These are phyloP conservation scores for Chlorociboria aeruginascens DNA, from an alignment of 495 filamentous ascomycete species.

Conservation along the genomic window DNA sequence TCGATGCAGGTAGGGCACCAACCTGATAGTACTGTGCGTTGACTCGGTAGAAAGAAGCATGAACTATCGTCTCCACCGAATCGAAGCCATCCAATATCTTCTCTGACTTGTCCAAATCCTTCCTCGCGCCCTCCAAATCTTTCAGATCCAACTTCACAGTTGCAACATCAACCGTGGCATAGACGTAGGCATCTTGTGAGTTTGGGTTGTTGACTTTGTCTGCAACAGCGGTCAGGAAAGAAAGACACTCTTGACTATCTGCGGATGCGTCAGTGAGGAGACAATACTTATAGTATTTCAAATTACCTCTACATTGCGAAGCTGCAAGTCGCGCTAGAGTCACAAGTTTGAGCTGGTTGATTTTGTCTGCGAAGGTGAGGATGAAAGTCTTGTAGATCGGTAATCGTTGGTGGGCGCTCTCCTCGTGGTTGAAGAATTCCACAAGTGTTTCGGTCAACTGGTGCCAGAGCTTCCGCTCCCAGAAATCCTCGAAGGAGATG, in stretches of 20 bases:
- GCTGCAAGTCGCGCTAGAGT: slow-evolving; percentile 76
- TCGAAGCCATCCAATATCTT: slow-evolving; percentile 83
- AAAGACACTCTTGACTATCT: slow-evolving; percentile 83
- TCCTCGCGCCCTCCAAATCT: slow-evolving; percentile 64
- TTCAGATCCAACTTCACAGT: slow-evolving; percentile 70
- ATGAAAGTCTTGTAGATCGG: slow-evolving; percentile 89
- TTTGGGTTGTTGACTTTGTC: slow-evolving; percentile 83
- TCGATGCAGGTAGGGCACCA: slow-evolving; percentile 13
- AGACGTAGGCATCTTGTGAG: slow-evolving; percentile 94
- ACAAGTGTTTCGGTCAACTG: slow-evolving; percentile 86
- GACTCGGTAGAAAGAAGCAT: slow-evolving; percentile 92
- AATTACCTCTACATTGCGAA: slow-evolving; percentile 70
- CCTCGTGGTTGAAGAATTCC: slow-evolving; percentile 74
- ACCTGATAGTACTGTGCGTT: slow-evolving; percentile 91
- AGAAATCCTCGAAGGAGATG: slow-evolving; percentile 89
- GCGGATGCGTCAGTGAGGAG: slow-evolving; percentile 5
- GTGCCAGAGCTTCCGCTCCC: slow-evolving; percentile 99
- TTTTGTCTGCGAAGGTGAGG: slow-evolving; percentile 90
- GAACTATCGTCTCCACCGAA: slow-evolving; percentile 89
- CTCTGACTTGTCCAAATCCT: slow-evolving; percentile 80
- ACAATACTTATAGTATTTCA: background rate
- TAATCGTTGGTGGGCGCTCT: slow-evolving; percentile 75
- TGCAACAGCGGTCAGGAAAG: slow-evolving; percentile 73
- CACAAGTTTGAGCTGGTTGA: slow-evolving; percentile 97
- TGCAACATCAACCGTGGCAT: slow-evolving; percentile 83